Conservation (phyloP, 176 grass and related monocot species). For the Themeda triandra region DNA sequence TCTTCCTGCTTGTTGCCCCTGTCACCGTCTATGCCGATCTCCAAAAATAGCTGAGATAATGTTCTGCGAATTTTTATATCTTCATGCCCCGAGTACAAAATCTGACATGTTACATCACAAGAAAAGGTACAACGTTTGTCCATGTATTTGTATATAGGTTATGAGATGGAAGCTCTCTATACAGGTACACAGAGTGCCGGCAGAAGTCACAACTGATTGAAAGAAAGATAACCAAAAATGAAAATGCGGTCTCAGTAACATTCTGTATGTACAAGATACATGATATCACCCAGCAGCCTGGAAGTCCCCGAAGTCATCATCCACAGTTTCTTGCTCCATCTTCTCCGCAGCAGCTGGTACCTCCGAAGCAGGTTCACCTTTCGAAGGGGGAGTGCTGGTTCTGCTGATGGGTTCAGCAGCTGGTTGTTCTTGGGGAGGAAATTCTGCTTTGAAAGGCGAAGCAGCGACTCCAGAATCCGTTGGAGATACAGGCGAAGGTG, state of each 20-base stretch:
- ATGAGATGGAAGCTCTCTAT: constrained; percentile 33
- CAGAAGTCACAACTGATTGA: constrained; percentile 25
- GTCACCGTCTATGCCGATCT: background rate
- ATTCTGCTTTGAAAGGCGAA: constrained; percentile 52
- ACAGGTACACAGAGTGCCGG: constrained; percentile 33
- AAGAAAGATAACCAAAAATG: constrained; percentile 15
- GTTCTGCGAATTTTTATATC: background rate
- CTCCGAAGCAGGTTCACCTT: constrained; percentile 14
- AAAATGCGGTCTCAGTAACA: background rate
- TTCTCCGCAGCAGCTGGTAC: constrained; percentile 33
- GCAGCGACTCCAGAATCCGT: constrained; percentile 28
- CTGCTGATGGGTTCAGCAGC: background rate
- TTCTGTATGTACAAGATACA: constrained; percentile 48
- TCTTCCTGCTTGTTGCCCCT: background rate
- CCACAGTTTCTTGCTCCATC: constrained; percentile 32
- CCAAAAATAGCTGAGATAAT: background rate
- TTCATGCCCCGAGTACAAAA: background rate
- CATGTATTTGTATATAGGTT: constrained; percentile 26
- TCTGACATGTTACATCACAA: background rate
- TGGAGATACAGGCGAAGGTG: constrained; percentile 56
- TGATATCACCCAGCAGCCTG: constrained; percentile 76
- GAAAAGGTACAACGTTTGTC: background rate
- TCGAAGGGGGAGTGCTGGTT: background rate
- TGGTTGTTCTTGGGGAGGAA: constrained; percentile 41
- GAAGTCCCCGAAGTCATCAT: constrained; percentile 96